Evolutionary conservation across 768 basidiomycete species (phyloP).

Genomic region (Leccinum sublutescens): DNA sequence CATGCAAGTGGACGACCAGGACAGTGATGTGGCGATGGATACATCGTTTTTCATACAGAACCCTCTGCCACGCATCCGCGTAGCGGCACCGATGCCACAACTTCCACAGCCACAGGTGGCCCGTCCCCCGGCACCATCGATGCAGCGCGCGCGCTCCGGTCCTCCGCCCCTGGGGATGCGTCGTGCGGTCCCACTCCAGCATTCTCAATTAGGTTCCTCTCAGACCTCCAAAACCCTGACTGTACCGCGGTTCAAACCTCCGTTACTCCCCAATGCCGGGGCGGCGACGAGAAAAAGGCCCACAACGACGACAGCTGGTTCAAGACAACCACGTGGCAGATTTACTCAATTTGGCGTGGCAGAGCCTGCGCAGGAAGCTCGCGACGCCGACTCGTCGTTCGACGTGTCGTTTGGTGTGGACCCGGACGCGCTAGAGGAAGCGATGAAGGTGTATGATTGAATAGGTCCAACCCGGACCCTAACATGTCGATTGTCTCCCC

Average conservation of each 20-base stretch:
- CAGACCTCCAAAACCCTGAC: constrained; percentile 17
- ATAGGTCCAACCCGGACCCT: background rate
- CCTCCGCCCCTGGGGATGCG: constrained; percentile 33
- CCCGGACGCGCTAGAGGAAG: constrained; percentile 29
- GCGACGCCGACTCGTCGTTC: constrained; percentile 32
- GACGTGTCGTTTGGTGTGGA: constrained; percentile 33
- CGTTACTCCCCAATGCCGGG: constrained; percentile 15
- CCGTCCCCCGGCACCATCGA: constrained; percentile 1
- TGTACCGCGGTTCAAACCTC: constrained; percentile 31
- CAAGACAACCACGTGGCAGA: background rate
- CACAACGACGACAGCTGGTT: background rate
- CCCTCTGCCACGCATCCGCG: background rate
- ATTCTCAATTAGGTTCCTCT: constrained; percentile 22
- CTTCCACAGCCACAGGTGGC: background rate
- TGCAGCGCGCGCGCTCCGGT: constrained; percentile 15
- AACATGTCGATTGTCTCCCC: background rate
- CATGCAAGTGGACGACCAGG: constrained; percentile 20
- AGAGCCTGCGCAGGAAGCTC: background rate
- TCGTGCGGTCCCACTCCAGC: constrained; percentile 14
- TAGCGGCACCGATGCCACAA: background rate
- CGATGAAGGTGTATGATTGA: constrained; percentile 33
- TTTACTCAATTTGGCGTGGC: background rate
- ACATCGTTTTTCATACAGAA: constrained; percentile 14
- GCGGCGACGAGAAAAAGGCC: background rate
- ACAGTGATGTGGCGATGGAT: constrained; percentile 19